Conservation (phyloP, 306 rosid genomes). For the Pyrus pyrifolia region DNA sequence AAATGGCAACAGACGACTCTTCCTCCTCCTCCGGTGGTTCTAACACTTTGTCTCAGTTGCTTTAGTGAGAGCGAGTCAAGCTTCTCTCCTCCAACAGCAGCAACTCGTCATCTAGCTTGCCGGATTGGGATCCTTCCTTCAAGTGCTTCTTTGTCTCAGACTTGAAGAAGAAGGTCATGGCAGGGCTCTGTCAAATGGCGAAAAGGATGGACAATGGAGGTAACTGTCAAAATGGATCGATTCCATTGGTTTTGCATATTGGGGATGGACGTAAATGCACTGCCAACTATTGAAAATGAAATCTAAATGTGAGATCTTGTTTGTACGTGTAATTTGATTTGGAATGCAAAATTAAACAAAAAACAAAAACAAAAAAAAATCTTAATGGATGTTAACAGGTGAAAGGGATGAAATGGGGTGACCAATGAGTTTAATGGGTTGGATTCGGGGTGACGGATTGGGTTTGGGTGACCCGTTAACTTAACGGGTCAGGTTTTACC, state of each 20-base stretch:
- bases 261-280: neutral
- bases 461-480: too few relatives aligned
- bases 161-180: conserved; percentile 86
- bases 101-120: conserved; percentile 28
- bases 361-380: too few relatives aligned
- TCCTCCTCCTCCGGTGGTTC: conserved; percentile 14
- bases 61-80: conserved; percentile 61
- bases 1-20: conserved; percentile 50
- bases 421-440: too few relatives aligned
- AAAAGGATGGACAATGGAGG: conserved; percentile 93
- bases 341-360: too few relatives aligned
- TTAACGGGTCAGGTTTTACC: accelerated
- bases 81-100: conserved; percentile 31
- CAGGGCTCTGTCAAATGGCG: conserved; percentile 61
- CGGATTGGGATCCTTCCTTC: conserved; percentile 48
- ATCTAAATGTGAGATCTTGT: too few relatives aligned
- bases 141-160: conserved; percentile 89
- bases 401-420: too few relatives aligned
- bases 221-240: conserved; percentile 25
- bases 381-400: too few relatives aligned
- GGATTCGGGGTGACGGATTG: too few relatives aligned
- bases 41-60: conserved; percentile 42
- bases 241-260: conserved; percentile 27
- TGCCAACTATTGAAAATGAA: too few relatives aligned
- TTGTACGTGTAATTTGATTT: too few relatives aligned